phyloP scores from a whole-genome alignment of 1,139 yeast genomes.

The Candida glucosophila region DNA sequence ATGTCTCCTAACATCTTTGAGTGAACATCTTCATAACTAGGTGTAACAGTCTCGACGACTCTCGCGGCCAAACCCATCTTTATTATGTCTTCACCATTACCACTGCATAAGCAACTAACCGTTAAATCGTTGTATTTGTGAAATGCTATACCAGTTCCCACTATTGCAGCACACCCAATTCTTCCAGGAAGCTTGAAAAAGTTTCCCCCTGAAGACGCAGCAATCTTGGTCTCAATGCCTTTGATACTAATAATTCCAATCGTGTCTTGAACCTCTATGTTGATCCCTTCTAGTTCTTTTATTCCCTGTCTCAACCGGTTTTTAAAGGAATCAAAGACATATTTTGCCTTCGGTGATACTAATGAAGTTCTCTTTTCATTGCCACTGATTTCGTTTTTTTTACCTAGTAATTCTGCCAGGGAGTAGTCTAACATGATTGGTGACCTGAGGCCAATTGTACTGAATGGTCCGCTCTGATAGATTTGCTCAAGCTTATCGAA shows the following conservation, averaged over 20 bases:
- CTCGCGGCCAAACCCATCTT: conserved; percentile 29
- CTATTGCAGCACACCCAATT: conserved; percentile 45
- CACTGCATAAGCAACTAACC: conserved; percentile 41
- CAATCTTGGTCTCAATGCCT: conserved; percentile 14
- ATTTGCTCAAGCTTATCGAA: conserved; percentile 6
- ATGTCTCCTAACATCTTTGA: too few relatives aligned
- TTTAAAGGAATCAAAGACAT: conserved; percentile 9
- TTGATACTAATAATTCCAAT: conserved; percentile 19
- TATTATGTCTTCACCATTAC: conserved; percentile 49
- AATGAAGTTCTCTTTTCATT: conserved; percentile 5
- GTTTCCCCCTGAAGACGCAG: conserved; percentile 47
- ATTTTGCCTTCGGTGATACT: conserved; percentile 10
- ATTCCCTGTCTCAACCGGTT: too few relatives aligned
- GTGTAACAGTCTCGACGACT: too few relatives aligned
- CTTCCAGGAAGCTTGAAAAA: conserved; percentile 41
- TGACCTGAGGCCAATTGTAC: conserved; percentile 16
- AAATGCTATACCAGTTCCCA: conserved; percentile 36
- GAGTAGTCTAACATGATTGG: conserved; percentile 17
- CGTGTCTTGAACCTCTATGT: conserved; percentile 20
- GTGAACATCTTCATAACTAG: too few relatives aligned
- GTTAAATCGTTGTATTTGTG: conserved; percentile 8
- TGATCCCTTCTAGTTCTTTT: conserved; percentile 10
- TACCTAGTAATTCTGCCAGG: too few relatives aligned
- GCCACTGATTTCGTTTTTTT: conserved; percentile 1
- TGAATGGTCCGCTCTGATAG: conserved; percentile 8